A percentile compares a stretch with the other conserved stretches of the same genome.
phyloP scores from a whole-genome alignment of 768 basidiomycete genomes.

The Stropharia rugosoannulata region DNA sequence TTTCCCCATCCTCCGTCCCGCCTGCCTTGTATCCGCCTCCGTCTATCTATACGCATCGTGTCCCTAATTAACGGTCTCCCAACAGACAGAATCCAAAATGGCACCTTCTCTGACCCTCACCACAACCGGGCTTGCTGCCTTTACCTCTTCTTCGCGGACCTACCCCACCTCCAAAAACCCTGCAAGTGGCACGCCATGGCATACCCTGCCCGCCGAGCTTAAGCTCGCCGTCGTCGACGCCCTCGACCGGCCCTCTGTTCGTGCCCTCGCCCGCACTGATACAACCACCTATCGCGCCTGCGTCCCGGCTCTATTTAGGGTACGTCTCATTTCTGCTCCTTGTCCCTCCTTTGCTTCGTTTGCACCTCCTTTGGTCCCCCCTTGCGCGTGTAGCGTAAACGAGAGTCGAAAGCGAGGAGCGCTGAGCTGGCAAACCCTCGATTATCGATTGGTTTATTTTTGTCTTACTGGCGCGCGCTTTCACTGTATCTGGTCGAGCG shows the following conservation, averaged over 20 bases:
- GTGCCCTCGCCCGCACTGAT: slow-evolving; percentile 48
- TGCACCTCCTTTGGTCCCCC: too few relatives aligned
- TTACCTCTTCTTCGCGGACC: slow-evolving; percentile 9
- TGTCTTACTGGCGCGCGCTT: too few relatives aligned
- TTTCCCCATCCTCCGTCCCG: too few relatives aligned
- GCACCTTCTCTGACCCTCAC: neutral
- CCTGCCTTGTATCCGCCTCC: too few relatives aligned
- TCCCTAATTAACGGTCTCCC: too few relatives aligned
- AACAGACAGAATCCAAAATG: neutral
- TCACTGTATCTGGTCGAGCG: too few relatives aligned
- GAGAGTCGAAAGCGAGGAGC: too few relatives aligned
- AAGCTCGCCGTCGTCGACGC: slow-evolving; percentile 54
- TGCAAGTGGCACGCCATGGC: slow-evolving; percentile 38
- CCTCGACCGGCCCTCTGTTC: slow-evolving; percentile 44
- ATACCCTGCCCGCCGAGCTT: slow-evolving; percentile 63
- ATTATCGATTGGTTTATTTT: too few relatives aligned
- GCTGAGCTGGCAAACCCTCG: too few relatives aligned
- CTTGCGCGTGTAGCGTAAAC: too few relatives aligned
- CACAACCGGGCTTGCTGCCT: neutral
- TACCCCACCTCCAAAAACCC: slow-evolving; percentile 18
- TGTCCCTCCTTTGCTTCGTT: slow-evolving; percentile 1
- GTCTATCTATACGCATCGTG: too few relatives aligned
- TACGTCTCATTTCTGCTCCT: slow-evolving; percentile 24
- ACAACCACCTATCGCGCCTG: slow-evolving; percentile 51
- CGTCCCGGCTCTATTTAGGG: slow-evolving; percentile 60